Base-by-base conservation (phyloP, 2,329 filamentous ascomycete species). In the Rhexocercosporidium sp. region DNA sequence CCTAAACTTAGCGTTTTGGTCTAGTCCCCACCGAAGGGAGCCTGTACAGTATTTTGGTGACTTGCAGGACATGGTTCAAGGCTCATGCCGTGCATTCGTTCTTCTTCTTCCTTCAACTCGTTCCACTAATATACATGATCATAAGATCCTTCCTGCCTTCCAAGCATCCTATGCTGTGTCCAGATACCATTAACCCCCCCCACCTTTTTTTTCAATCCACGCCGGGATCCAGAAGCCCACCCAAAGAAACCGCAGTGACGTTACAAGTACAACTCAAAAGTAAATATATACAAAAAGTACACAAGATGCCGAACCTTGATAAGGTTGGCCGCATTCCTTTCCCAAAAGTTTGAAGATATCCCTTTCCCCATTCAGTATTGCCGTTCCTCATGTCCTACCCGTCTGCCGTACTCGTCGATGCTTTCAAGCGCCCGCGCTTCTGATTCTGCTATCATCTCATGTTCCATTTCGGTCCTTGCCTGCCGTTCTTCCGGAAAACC, bases 221-320 rank as follows among this genome's bases (percentile, higher is more conserved):
- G 29, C 31, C 53, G 2, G 16, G n/a, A 14, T 57, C 31, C 29
- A 31, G 11, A 8, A 37, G 8, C 7, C 16, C 16, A 27, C 31
- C 20, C 29, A 14, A 57, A 22, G 6, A 11, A 7, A 11, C 3
- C n/a, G n/a, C 53, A 37, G 20, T 57, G 39, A 53, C 29, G 49
- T 56, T 57, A 57, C 53, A 57, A 29, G 31, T 57, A 39, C n/a
- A 57, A n/a, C n/a, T n/a, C n/a, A n/a, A n/a, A n/a, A 57, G 8
- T 57, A 22, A 20, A 39, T 39, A 57, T 11, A 37, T 37, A 37
- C 49, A 53, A 31, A 27, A 57, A 57, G 31, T 39, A 6, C 14
- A 54, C 27, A 12, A 22, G n/a, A n/a, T 25, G 34, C 53, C 53
- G 25, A 20, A 20, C 53, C 25, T 18, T 31, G 14, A 27, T 9